Evolutionary conservation across 768 basidiomycete genomes (phyloP), one percentile per base, ranked within the genome.

Genomic region (Phylloporus sp.): DNA sequence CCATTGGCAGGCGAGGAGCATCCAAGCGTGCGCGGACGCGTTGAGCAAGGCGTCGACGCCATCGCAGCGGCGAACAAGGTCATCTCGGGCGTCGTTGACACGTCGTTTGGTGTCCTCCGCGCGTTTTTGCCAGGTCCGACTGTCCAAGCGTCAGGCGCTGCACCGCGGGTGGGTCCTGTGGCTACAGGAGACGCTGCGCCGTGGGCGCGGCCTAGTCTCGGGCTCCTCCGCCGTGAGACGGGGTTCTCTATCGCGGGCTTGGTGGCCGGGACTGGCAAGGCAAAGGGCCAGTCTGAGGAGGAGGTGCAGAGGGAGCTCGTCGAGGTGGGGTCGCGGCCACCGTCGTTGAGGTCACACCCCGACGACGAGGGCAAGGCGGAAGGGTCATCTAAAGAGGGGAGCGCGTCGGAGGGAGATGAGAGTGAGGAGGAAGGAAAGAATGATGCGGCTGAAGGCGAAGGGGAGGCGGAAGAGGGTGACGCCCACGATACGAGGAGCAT

Each of bases 41-140:
- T 93, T 10, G 88, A 81, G 57, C 89, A 91, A 63, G 85, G 85
- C 55, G 87, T 89, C 15, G 86, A 88, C 52, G 82, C 81, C 0
- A 81, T 93, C 34, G 81, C 88, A 0, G 90, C 88, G 0, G 94
- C 94, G 16, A 84, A 82, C 65, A 82, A 84, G 50, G 82, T 86
- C 42, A 70, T 91, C 46, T 84, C 79, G 6, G 93, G 90, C 22
- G 92, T 97, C 47, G 87, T 95, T 43, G 93, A 95, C 64, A 82
- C 91, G 0, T 91, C 89, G 3, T 93, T 95, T 69, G 88, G 90
- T 16, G 88, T 93, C 56, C 74, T 97, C 15, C 80, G 90, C 16
- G 85, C 90, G 5, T 73, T 94, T 38, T 76, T 95, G 47, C 91
- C 80, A 0, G 74, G 74, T 11, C 64, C 68, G 23, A 58, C 56